Evolutionary conservation across 2,329 filamentous ascomycete genomes (phyloP).

Genomic region (Arthrobotrys conoides): DNA sequence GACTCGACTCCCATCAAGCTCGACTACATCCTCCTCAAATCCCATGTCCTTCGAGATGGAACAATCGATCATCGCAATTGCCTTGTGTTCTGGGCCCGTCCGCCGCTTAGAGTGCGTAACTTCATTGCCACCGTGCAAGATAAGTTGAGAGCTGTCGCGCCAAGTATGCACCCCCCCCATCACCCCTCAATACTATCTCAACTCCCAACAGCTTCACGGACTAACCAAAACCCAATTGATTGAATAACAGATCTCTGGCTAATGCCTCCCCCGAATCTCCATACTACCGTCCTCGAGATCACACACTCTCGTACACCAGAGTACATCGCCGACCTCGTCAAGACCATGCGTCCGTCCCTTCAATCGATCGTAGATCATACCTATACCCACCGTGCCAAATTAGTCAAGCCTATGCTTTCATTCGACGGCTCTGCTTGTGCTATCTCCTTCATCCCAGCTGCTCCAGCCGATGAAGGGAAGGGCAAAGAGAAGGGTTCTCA

Average conservation of each 20-base stretch:
- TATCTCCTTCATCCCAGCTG: conserved; percentile 86
- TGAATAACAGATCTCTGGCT: conserved; percentile 79
- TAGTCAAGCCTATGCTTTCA: conserved; percentile 82
- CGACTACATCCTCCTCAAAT: conserved; percentile 71
- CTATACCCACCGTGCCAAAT: conserved; percentile 72
- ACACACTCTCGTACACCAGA: conserved; percentile 81
- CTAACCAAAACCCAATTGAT: conserved; percentile 22
- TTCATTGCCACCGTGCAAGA: conserved; percentile 79
- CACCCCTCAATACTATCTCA: conserved; percentile 36
- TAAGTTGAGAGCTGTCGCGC: conserved; percentile 75
- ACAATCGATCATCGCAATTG: conserved; percentile 81
- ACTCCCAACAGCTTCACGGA: conserved; percentile 18
- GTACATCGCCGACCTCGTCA: conserved; percentile 77
- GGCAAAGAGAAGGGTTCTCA: conserved; percentile 12
- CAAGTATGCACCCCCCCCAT: conserved; percentile 73
- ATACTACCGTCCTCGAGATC: conserved; percentile 88
- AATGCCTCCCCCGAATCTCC: conserved; percentile 83
- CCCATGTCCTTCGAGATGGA: conserved; percentile 55
- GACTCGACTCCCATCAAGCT: conserved; percentile 82
- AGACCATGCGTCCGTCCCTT: conserved; percentile 72
- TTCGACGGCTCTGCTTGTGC: conserved; percentile 89
- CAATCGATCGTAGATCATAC: conserved; percentile 76
- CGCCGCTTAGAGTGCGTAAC: conserved; percentile 78
- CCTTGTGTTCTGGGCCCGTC: conserved; percentile 88
- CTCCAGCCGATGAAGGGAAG: conserved; percentile 63